Evolutionary conservation across 306 rosid species (phyloP).

Genomic region (Castanopsis chinensis): DNA sequence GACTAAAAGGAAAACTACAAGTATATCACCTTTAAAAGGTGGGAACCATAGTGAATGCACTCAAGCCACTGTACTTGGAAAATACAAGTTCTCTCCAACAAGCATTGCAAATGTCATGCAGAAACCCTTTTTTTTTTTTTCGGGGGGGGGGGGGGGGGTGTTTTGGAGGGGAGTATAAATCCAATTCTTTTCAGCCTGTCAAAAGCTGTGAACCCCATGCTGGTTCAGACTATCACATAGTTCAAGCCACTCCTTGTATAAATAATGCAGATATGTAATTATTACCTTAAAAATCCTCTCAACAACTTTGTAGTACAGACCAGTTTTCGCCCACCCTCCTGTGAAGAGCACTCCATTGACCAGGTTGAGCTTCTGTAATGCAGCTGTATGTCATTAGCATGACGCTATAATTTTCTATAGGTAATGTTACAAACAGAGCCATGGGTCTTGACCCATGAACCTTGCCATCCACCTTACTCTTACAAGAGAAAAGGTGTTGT

Average conservation of each 20-base stretch:
- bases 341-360: slow-evolving; percentile 94
- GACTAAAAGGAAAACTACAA: not conserved
- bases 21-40: not conserved
- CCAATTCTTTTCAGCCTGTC: not conserved
- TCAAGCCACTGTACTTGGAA: not conserved
- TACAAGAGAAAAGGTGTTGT: no score
- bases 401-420: not conserved
- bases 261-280: not conserved
- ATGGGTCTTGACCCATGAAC: not conserved
- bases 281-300: slow-evolving; percentile 64
- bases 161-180: not conserved
- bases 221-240: not conserved
- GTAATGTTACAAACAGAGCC: no score
- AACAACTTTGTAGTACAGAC: slow-evolving; percentile 56
- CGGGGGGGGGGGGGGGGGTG: no score
- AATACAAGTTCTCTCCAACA: not conserved
- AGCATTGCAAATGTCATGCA: not conserved
- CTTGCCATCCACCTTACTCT: no score
- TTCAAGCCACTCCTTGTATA: not conserved
- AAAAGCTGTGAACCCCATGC: not conserved
- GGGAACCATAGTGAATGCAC: not conserved
- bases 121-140: not conserved
- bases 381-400: not conserved
- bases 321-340: slow-evolving; percentile 80
- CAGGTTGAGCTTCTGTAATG: slow-evolving; percentile 76